Conservation (phyloP, 306 rosid genomes). For the Calophaca sinica region DNA sequence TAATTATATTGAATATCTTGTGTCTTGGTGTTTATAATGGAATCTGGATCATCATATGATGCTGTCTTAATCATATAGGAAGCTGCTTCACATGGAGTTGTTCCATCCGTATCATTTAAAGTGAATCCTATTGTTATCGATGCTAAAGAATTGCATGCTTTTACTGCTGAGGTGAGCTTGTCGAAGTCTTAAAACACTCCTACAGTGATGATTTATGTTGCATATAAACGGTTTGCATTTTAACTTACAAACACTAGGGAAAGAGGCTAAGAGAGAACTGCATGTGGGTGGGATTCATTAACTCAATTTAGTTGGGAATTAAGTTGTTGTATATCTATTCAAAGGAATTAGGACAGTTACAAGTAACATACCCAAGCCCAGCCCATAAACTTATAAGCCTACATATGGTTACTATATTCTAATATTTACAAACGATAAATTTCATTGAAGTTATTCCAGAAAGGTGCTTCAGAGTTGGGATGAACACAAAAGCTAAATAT, state of each 20-base stretch:
- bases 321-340: not conserved
- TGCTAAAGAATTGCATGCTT: constrained; percentile 66
- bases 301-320: constrained; percentile 33
- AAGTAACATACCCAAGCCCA: constrained; percentile 14
- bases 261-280: constrained; percentile 6
- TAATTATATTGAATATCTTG: constrained; percentile 22
- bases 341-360: constrained; percentile 24
- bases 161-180: constrained; percentile 81
- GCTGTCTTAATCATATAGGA: constrained; percentile 62
- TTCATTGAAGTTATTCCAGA: not conserved
- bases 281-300: constrained; percentile 33
- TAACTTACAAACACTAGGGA: constrained; percentile 30
- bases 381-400: constrained; percentile 14
- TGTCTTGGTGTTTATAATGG: constrained; percentile 30
- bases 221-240: constrained; percentile 31
- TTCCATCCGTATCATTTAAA: constrained; percentile 80
- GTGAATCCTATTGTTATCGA: constrained; percentile 75
- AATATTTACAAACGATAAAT: not conserved
- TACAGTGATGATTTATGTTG: constrained; percentile 31
- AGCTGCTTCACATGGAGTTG: constrained; percentile 90
- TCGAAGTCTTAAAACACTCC: constrained; percentile 33
- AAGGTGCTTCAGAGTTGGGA: not conserved
- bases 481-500: constrained; percentile 21
- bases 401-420: constrained; percentile 12
- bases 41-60: constrained; percentile 41